phyloP scores from a whole-genome alignment of 345 rosid species.

The Pseudoturritis turrita region DNA sequence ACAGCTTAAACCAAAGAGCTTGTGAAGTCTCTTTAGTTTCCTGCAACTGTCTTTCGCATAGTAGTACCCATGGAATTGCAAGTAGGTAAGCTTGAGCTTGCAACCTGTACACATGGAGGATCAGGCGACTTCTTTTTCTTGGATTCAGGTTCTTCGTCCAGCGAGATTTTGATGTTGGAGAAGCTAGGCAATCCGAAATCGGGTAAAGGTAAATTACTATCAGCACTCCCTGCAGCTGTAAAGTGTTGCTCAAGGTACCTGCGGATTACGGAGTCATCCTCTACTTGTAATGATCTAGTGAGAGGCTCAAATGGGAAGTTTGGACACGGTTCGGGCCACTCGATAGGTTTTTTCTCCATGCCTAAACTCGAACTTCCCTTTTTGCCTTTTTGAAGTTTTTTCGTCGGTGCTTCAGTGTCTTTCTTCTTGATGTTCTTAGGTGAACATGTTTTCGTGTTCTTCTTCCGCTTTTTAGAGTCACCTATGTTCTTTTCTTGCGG shows the following conservation, averaged over 20 bases:
- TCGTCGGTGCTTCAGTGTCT: slow-evolving; percentile 1
- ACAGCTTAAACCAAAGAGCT: not conserved
- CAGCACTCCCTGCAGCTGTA: slow-evolving; percentile 14
- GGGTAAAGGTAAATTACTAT: slow-evolving; percentile 25
- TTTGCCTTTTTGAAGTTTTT: not conserved
- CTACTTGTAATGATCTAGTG: slow-evolving; percentile 30
- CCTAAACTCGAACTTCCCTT: not conserved
- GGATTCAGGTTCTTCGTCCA: slow-evolving; percentile 10
- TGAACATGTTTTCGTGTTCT: not conserved
- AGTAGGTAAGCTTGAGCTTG: slow-evolving; percentile 25
- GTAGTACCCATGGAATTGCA: slow-evolving; percentile 5
- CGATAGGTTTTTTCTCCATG: not conserved
- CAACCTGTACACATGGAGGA: slow-evolving; percentile 13
- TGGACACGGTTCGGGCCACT: slow-evolving; percentile 45
- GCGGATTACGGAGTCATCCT: slow-evolving; percentile 35
- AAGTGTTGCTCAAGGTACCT: slow-evolving; percentile 38
- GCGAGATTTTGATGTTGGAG: slow-evolving; percentile 30
- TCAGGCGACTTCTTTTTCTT: slow-evolving; percentile 11
- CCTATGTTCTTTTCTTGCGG: slow-evolving; percentile 6
- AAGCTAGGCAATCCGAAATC: slow-evolving; percentile 37
- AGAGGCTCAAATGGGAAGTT: slow-evolving; percentile 51
- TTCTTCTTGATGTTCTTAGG: slow-evolving; percentile 15
- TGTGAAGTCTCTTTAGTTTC: slow-evolving; percentile 4
- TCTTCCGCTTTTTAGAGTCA: slow-evolving; percentile 6
- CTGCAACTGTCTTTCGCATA: slow-evolving; percentile 11